Percentiles rank a stretch among this genome's conserved stretches.
Conservation (phyloP, 1,284 basidiomycete genomes). For the Fistulinella cinereoalba region DNA sequence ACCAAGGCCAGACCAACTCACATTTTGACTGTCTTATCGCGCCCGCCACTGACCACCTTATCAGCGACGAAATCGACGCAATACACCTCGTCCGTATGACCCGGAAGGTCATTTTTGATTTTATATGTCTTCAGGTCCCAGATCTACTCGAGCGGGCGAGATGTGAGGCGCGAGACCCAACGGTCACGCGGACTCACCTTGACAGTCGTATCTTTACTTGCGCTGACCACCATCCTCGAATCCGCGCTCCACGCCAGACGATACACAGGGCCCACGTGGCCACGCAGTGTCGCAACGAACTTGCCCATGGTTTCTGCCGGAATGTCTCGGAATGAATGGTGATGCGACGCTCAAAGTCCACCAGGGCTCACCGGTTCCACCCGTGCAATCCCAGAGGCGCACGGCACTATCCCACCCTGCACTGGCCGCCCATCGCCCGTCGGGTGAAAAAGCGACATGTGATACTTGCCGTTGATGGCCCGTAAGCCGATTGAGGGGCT, state of each 20-base stretch:
- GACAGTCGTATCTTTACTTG: slow-evolving; percentile 93
- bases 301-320: slow-evolving; percentile 77
- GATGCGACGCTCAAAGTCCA: neutral
- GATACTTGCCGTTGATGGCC: slow-evolving; percentile 96
- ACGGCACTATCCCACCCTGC: slow-evolving; percentile 93
- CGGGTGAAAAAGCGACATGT: slow-evolving; percentile 94
- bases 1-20: slow-evolving; percentile 22
- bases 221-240: slow-evolving; percentile 87
- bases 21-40: slow-evolving; percentile 74
- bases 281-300: slow-evolving; percentile 87
- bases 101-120: slow-evolving; percentile 89
- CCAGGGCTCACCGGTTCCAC: slow-evolving; percentile 16
- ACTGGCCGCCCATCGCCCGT: slow-evolving; percentile 88
- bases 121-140: slow-evolving; percentile 97
- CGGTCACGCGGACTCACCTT: slow-evolving; percentile 59
- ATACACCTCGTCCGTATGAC: slow-evolving; percentile 97
- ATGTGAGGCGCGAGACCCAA: neutral
- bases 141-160: slow-evolving; percentile 49
- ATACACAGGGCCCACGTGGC: slow-evolving; percentile 95
- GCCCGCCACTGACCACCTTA: slow-evolving; percentile 94
- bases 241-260: slow-evolving; percentile 95
- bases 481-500: slow-evolving; percentile 84
- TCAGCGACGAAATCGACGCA: slow-evolving; percentile 98
- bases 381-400: slow-evolving; percentile 79
- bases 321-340: neutral